Evolutionary conservation across 2,329 filamentous ascomycete species (phyloP).

Genomic region (Phialophora verrucosa): DNA sequence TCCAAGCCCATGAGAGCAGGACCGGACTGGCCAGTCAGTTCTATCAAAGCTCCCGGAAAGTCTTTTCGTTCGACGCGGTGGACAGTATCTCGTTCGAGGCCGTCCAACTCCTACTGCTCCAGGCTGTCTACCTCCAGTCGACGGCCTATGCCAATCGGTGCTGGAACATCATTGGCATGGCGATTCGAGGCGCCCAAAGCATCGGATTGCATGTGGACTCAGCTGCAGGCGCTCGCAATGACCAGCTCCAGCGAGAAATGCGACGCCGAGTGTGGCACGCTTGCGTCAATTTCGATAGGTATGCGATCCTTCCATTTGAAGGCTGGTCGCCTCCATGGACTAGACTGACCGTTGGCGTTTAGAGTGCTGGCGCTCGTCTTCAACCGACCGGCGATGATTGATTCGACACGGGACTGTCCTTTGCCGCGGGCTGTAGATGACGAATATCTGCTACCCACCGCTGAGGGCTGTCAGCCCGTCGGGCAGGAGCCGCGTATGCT

Average conservation of each 20-base stretch:
- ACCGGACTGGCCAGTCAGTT: conserved; percentile 51
- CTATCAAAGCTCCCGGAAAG: conserved; percentile 51
- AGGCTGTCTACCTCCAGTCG: conserved; percentile 57
- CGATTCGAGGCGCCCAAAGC: conserved; percentile 55
- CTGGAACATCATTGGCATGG: conserved; percentile 57
- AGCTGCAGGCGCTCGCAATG: conserved; percentile 27
- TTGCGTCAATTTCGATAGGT: conserved; percentile 42
- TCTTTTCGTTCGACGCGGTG: conserved; percentile 49
- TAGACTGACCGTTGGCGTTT: background rate
- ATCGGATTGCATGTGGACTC: conserved; percentile 51
- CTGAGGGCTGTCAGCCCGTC: conserved; percentile 38
- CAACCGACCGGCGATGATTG: conserved; percentile 3
- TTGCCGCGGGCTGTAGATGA: conserved; percentile 15
- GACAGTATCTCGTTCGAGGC: conserved; percentile 51
- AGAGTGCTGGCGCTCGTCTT: conserved; percentile 3
- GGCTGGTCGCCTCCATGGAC: background rate
- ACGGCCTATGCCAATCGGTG: conserved; percentile 56
- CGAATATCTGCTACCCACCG: conserved; percentile 13
- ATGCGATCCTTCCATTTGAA: conserved; percentile 32
- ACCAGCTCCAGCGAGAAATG: conserved; percentile 37
- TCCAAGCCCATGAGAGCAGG: conserved; percentile 47
- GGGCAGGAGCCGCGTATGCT: conserved; percentile 43
- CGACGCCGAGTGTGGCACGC: conserved; percentile 43
- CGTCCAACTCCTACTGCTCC: conserved; percentile 56
- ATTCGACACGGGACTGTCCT: background rate